phyloP scores from a whole-genome alignment of 2,329 filamentous ascomycete species.

The Daldinia sp. region DNA sequence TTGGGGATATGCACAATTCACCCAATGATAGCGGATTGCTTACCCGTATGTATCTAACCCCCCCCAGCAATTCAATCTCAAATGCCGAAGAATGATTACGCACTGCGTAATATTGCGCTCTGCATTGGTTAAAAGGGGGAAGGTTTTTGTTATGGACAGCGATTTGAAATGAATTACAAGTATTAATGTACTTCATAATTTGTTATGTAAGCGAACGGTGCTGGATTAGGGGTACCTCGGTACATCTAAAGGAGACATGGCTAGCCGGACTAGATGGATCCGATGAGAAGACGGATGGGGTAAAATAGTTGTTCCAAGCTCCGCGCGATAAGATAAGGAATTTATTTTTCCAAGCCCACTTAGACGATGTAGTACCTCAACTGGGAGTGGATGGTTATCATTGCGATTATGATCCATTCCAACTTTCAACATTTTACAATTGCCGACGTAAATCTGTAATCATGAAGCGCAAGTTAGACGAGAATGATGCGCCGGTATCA shows the following conservation, averaged over 20 bases:
- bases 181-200: not conserved
- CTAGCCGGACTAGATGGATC: too few relatives aligned
- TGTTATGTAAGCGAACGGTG: constrained; percentile 5
- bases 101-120: constrained; percentile 2
- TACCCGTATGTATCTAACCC: not conserved
- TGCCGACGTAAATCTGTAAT: constrained; percentile 36
- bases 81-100: constrained; percentile 21
- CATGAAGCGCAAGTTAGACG: constrained; percentile 74
- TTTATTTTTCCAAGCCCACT: constrained; percentile 38
- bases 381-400: not conserved
- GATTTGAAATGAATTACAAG: not conserved
- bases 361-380: not conserved
- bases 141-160: constrained; percentile 5
- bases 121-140: constrained; percentile 4
- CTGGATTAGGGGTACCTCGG: not conserved
- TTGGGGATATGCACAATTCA: not conserved
- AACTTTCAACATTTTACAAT: not conserved
- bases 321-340: constrained; percentile 39
- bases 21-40: not conserved
- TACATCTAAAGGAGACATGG: not conserved
- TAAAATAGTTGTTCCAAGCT: constrained; percentile 33
- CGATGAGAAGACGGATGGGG: not conserved
- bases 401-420: not conserved
- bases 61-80: constrained; percentile 15
- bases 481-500: constrained; percentile 63